Conservation (phyloP, 768 basidiomycete genomes). For the Rubroboletus pulcherrimus region DNA sequence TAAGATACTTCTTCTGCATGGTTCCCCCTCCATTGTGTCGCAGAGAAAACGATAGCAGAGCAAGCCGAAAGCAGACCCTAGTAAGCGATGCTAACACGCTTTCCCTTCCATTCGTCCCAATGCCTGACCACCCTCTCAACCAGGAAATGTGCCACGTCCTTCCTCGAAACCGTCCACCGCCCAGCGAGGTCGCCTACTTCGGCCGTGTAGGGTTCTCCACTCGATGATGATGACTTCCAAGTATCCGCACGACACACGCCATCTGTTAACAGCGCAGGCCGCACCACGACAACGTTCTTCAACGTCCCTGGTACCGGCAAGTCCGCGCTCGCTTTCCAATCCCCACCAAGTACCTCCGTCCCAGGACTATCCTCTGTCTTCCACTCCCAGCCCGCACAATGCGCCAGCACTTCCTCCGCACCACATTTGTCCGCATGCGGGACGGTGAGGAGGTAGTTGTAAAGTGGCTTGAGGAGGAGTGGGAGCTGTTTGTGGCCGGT, state of each 20-base stretch:
- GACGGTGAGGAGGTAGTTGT: slow-evolving; percentile 38
- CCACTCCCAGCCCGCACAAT: slow-evolving; percentile 53
- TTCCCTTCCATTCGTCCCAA: slow-evolving; percentile 54
- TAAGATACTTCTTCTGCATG: background rate
- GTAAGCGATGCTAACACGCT: slow-evolving; percentile 48
- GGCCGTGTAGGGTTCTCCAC: slow-evolving; percentile 37
- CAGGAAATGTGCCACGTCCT: slow-evolving; percentile 65
- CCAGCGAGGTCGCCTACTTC: slow-evolving; percentile 37
- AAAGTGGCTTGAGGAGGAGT: slow-evolving; percentile 44
- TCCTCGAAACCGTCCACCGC: slow-evolving; percentile 54
- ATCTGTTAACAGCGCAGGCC: slow-evolving; percentile 58
- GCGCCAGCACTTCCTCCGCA: slow-evolving; percentile 46
- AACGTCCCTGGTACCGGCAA: slow-evolving; percentile 42
- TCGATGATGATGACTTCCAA: background rate
- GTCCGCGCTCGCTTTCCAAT: slow-evolving; percentile 39
- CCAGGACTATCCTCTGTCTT: slow-evolving; percentile 40
- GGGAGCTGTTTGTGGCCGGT: slow-evolving; percentile 46
- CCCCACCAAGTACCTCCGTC: slow-evolving; percentile 39
- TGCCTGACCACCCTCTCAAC: slow-evolving; percentile 41
- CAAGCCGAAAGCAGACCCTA: slow-evolving; percentile 20
- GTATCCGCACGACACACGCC: slow-evolving; percentile 41
- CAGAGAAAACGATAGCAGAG: too few relatives aligned
- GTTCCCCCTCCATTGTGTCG: too few relatives aligned
- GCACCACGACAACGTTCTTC: slow-evolving; percentile 43
- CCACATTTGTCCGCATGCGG: slow-evolving; percentile 64